These are phyloP conservation scores for Wickerhamomyces alni DNA, from an alignment of 805 yeast genomes.

Conservation along the genomic window DNA sequence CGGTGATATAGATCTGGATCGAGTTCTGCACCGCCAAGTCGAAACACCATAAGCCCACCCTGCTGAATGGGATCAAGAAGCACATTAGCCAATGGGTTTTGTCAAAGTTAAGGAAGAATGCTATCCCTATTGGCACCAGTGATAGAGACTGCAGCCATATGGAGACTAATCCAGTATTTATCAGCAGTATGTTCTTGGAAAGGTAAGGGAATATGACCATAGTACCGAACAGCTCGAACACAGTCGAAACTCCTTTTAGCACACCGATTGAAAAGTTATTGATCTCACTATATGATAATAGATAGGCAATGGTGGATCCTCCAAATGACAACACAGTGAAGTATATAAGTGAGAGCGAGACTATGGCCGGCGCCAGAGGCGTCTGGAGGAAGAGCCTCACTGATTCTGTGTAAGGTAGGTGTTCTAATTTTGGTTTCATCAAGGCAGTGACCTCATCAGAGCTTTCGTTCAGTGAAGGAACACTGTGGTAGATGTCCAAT, in stretches of 20 bases:
- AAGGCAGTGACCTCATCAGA: neutral
- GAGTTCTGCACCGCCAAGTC: constrained; percentile 30
- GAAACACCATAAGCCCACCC: constrained; percentile 38
- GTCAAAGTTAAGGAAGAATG: constrained; percentile 9
- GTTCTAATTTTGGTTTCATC: constrained; percentile 2
- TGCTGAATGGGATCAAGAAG: constrained; percentile 24
- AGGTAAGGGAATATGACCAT: constrained; percentile 27
- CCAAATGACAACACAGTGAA: constrained; percentile 35
- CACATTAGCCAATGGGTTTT: constrained; percentile 17
- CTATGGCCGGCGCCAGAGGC: constrained; percentile 25
- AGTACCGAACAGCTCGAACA: constrained; percentile 28
- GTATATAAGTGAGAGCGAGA: constrained; percentile 26
- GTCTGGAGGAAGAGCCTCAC: constrained; percentile 20
- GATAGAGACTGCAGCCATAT: constrained; percentile 26
- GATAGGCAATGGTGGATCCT: constrained; percentile 29
- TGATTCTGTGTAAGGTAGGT: constrained; percentile 7
- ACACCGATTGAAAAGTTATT: constrained; percentile 26
- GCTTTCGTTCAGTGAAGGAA: constrained; percentile 21
- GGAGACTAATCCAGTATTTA: constrained; percentile 26
- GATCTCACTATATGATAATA: constrained; percentile 26
- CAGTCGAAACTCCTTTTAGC: constrained; percentile 26
- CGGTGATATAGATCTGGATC: constrained; percentile 28
- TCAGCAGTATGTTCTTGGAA: constrained; percentile 20
- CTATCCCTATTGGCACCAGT: constrained; percentile 20
- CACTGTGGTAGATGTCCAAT: constrained; percentile 26